Base-by-base conservation (phyloP, 192 early-diverging fungal genomes). In the Coemansia sp. region DNA sequence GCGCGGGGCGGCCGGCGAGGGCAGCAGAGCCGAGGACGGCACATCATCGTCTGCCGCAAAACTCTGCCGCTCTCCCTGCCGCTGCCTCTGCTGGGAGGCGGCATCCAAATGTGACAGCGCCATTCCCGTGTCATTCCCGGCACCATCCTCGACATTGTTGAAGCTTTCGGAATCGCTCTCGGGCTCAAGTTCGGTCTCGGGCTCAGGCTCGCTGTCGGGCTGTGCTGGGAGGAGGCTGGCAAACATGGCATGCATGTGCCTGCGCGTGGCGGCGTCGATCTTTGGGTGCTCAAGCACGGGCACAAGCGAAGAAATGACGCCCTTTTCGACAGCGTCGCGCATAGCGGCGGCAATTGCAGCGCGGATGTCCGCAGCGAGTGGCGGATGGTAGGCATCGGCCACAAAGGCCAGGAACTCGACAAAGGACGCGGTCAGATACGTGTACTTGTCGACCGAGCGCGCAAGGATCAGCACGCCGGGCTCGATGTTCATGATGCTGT, bases 391-490 rank as follows among this genome's bases (percentile, higher is more conserved):
- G 2, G 84, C 83, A 14, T 84, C 77, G n/a, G 76, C 44, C 0
- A 73, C 59, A 45, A 78, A 83, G 9, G 57, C 68, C 32, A 91
- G 35, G 64, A 83, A 91, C 59, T 91, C 89, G 9, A 91, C 44
- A 18, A 89, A 53, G 33, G 83, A 87, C 6, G 76, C 55, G 0
- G 87, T 85, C 28, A 88, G 63, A 41, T 82, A 84, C 13, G 83
- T 61, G 47, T 85, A 82, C 46, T 71, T 54, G 45, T 86, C 81
- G 8, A 80, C 57, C 0, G 87, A 87, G 17, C 78, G 48, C 43
- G 86, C 80, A 75, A 91, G 86, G 1, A 91, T 64, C 5, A 91
- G 66, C 57, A 89, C 85, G 2, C 81, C 85, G 0, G 89, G 89
- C 60, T 91, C 89, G 65, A 78, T 57, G 15, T 50, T 67, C 89